Base-by-base conservation (phyloP, 148 eudicot species). In the Hydrangea macrophylla region DNA sequence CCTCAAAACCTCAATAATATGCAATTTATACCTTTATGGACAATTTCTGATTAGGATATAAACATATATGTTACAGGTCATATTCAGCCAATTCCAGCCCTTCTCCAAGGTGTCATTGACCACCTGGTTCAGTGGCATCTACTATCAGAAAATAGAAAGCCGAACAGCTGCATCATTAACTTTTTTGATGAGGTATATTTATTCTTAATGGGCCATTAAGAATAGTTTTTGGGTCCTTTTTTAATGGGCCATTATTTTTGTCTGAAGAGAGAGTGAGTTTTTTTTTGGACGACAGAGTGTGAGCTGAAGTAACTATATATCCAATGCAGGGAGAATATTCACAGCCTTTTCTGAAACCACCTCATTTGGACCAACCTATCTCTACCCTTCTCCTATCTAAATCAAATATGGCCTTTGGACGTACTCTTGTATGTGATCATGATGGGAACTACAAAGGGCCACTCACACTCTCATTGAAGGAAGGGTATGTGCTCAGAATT, bases 321-420 rank as follows among this genome's bases (percentile, higher is more conserved):
- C 31, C 36, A 70, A 26, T 78, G 70, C n/a, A 90, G 99, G 96
- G 88, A 45, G 99, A 94, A 55, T 87, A 76, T 61, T 94, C 97
- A 26, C 99, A 90, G 73, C 99, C 99, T 62, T 94, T 83, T 28
- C 81, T 86, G 56, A 88, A 90, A 80, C 99, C 99, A 30, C 99
- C 99, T 62, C 99, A 94, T 77, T 62, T 94, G 81, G 99, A 94
- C 60, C 96, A 90, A 76, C 92, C 96, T 7, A 70, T 94, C 37
- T 86, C 89, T 45, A 87, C 88, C 17, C 75, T 94, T 30, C 68
- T 88, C 73, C 96, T 94, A 40, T 84, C 96, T 8, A 90, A 90
- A 75, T 83, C 96, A 60, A 83, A 79, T 13, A 79, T 94, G 85
- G 97, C 96, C 35, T 94, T 86, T 74, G 99, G 99, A 58, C 92